Conservation (phyloP, 306 rosid genomes). For the Prunus mira region DNA sequence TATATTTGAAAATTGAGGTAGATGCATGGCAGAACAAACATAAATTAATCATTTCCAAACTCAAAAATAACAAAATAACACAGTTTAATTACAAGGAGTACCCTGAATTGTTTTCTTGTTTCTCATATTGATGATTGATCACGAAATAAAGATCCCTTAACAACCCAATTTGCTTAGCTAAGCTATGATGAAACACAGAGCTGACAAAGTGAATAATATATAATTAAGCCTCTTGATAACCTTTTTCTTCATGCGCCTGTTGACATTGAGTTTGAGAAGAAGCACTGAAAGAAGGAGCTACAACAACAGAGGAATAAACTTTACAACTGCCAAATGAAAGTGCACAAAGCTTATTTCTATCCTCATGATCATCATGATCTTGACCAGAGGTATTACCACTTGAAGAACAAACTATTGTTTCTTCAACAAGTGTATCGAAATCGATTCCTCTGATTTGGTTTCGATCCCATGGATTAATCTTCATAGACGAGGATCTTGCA, state of each 20-base stretch:
- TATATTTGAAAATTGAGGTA: not conserved
- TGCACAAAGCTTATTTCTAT: constrained; percentile 11
- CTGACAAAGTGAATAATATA: not conserved
- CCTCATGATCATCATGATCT: not conserved
- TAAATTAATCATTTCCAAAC: not conserved
- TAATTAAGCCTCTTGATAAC: not conserved
- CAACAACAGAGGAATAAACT: constrained; percentile 90
- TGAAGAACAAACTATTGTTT: constrained; percentile 66
- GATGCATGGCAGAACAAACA: not conserved
- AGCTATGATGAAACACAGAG: not conserved
- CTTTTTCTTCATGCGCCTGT: constrained; percentile 4
- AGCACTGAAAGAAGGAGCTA: constrained; percentile 84
- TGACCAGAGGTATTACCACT: constrained; percentile 15
- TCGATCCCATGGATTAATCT: not conserved
- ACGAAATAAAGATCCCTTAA: not conserved
- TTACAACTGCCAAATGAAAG: constrained; percentile 66
- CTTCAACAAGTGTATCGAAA: constrained; percentile 54
- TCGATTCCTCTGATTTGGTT: not conserved
- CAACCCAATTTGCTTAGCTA: not conserved
- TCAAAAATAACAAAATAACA: not conserved
- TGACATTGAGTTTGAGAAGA: constrained; percentile 26
- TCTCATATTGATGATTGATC: not conserved
- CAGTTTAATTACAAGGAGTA: not conserved
- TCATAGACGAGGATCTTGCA: constrained; percentile 30
- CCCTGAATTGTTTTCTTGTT: not conserved